phyloP scores from a whole-genome alignment of 371 early-diverging fungal genomes.

The Actinomucor elegans region DNA sequence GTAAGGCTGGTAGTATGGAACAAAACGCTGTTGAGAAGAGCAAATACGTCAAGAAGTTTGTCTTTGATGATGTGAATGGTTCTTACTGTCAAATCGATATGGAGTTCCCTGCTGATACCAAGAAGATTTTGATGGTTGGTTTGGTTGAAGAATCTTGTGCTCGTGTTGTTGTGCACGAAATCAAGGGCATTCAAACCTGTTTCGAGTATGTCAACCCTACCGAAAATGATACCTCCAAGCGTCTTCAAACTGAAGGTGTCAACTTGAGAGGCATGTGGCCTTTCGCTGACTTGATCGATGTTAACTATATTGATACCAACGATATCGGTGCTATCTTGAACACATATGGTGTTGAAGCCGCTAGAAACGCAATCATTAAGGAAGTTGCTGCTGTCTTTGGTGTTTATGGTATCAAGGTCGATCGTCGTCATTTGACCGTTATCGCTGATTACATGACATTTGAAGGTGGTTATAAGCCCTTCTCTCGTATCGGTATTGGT shows the following conservation, averaged over 20 bases:
- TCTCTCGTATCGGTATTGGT: slow-evolving; percentile 93
- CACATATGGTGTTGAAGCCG: slow-evolving; percentile 99
- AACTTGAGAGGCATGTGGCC: slow-evolving; percentile 94
- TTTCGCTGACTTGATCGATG: slow-evolving; percentile 72
- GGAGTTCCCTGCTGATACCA: slow-evolving; percentile 81
- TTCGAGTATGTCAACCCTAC: slow-evolving; percentile 78
- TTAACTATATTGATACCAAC: slow-evolving; percentile 92
- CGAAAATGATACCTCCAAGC: slow-evolving; percentile 72
- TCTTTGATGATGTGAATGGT: slow-evolving; percentile 69
- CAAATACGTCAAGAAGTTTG: slow-evolving; percentile 63
- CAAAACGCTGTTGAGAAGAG: slow-evolving; percentile 50
- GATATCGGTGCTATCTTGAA: slow-evolving; percentile 93
- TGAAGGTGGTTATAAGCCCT: slow-evolving; percentile 97
- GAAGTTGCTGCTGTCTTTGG: slow-evolving; percentile 97
- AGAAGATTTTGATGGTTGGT: slow-evolving; percentile 93
- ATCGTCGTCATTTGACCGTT: slow-evolving; percentile 94
- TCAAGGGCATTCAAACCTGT: slow-evolving; percentile 78
- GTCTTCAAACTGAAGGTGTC: slow-evolving; percentile 87
- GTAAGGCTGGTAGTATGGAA: slow-evolving; percentile 20
- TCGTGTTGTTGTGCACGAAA: slow-evolving; percentile 79
- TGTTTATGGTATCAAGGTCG: slow-evolving; percentile 97
- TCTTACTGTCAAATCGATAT: slow-evolving; percentile 83
- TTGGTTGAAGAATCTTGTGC: slow-evolving; percentile 75
- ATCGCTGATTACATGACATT: slow-evolving; percentile 99
- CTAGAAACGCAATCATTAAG: slow-evolving; percentile 91